These are phyloP conservation scores for Exserohilum rostratum DNA, from an alignment of 2,329 filamentous ascomycete species.

Conservation along the genomic window DNA sequence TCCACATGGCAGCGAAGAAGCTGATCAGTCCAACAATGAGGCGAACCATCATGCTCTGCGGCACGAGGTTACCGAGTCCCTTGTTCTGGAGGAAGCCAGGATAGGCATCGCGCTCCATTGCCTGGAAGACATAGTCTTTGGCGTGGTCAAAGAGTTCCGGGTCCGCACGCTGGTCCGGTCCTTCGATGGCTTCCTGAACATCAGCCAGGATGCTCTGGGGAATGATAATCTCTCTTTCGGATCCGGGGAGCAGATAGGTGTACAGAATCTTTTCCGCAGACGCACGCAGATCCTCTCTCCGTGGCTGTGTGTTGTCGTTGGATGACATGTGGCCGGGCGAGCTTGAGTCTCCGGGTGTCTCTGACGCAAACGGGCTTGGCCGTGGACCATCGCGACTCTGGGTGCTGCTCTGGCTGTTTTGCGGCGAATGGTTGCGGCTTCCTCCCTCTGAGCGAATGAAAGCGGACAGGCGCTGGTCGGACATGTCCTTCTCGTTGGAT, in stretches of 20 bases:
- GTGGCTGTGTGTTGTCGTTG: conserved; percentile 38
- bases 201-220: conserved; percentile 85
- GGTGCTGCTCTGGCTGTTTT: conserved; percentile 58
- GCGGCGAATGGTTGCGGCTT: conserved; percentile 53
- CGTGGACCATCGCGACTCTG: conserved; percentile 61
- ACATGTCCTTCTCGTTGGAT: conserved; percentile 70
- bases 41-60: conserved; percentile 83
- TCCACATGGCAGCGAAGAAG: conserved; percentile 94
- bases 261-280: conserved; percentile 99
- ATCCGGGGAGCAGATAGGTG: conserved; percentile 91
- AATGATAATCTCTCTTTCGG: conserved; percentile 93
- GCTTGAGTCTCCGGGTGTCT: conserved; percentile 63
- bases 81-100: conserved; percentile 95
- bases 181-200: conserved; percentile 87
- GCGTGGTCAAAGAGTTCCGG: conserved; percentile 96
- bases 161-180: conserved; percentile 82
- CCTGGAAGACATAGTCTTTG: conserved; percentile 99
- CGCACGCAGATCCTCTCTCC: conserved; percentile 81
- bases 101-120: conserved; percentile 99
- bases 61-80: conserved; percentile 93
- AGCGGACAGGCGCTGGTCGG: conserved; percentile 88
- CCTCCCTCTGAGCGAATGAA: conserved; percentile 72
- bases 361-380: conserved; percentile 67
- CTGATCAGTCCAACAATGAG: conserved; percentile 83
- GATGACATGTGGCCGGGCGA: conserved; percentile 58